Conservation (phyloP, 176 grass and related monocot species). For the Saccharum officinarum region DNA sequence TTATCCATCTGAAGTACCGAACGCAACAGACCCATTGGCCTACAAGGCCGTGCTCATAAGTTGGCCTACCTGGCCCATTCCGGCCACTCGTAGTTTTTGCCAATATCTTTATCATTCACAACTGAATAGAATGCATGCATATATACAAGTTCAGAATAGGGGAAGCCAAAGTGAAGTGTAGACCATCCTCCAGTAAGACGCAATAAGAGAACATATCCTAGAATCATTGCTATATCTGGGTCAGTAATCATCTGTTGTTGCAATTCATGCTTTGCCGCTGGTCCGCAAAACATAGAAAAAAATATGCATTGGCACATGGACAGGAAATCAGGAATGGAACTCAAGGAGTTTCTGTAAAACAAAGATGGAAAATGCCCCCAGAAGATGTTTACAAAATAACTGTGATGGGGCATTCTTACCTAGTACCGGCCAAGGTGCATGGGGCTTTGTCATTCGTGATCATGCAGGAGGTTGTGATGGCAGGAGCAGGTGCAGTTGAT, state of each 20-base stretch:
- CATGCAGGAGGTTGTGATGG: no score
- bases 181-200: not conserved
- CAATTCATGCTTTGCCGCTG: not conserved
- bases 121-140: not conserved
- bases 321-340: no score
- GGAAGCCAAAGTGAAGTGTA: not conserved
- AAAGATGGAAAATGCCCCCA: no score
- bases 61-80: not conserved
- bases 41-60: not conserved
- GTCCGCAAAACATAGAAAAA: not conserved
- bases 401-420: not conserved
- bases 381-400: not conserved
- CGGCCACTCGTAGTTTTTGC: not conserved
- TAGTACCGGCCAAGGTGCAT: no score
- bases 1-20: not conserved
- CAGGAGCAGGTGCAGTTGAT: no score
- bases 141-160: not conserved
- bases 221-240: not conserved
- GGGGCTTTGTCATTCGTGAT: no score
- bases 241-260: not conserved
- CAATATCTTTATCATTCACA: not conserved
- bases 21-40: not conserved
- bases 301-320: not conserved
- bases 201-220: not conserved
- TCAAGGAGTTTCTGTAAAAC: no score